Conservation (phyloP, 768 basidiomycete genomes). For the Collybia mongolica region DNA sequence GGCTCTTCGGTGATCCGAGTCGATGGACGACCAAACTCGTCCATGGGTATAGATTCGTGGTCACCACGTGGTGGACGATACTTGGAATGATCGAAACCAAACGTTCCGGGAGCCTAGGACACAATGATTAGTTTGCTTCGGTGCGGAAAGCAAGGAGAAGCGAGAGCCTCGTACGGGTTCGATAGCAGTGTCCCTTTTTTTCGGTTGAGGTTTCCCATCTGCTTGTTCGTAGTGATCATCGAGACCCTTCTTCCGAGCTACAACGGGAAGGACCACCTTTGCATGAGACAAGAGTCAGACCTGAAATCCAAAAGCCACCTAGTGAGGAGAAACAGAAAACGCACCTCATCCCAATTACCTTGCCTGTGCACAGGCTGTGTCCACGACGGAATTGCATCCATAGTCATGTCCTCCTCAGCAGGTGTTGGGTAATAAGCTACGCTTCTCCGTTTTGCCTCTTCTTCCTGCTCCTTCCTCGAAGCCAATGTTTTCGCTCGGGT, state of each 20-base stretch:
- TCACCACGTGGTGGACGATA: conserved; percentile 49
- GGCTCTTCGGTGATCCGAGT: conserved; percentile 15
- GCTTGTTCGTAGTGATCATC: conserved; percentile 67
- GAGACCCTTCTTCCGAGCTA: conserved; percentile 80
- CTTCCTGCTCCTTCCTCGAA: conserved; percentile 34
- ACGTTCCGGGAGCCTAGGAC: conserved; percentile 75
- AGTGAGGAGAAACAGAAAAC: conserved; percentile 27
- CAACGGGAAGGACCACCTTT: conserved; percentile 81
- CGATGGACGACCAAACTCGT: conserved; percentile 59
- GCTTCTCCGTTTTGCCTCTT: conserved; percentile 50
- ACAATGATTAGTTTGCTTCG: neutral
- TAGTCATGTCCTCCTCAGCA: conserved; percentile 44
- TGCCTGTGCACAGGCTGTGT: conserved; percentile 66
- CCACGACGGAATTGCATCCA: conserved; percentile 81
- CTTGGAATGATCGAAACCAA: conserved; percentile 75
- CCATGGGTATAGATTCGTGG: conserved; percentile 53
- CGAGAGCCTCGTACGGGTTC: conserved; percentile 56
- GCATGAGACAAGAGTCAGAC: conserved; percentile 8
- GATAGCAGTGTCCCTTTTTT: conserved; percentile 34
- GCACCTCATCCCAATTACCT: conserved; percentile 83
- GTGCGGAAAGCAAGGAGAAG: conserved; percentile 1
- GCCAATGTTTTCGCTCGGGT: conserved; percentile 41
- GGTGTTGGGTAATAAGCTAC: conserved; percentile 71
- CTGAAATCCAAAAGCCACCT: neutral
- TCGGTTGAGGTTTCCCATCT: conserved; percentile 65